Evolutionary conservation across 495 filamentous ascomycete species (phyloP).

Genomic region (Penicillium argentinense): DNA sequence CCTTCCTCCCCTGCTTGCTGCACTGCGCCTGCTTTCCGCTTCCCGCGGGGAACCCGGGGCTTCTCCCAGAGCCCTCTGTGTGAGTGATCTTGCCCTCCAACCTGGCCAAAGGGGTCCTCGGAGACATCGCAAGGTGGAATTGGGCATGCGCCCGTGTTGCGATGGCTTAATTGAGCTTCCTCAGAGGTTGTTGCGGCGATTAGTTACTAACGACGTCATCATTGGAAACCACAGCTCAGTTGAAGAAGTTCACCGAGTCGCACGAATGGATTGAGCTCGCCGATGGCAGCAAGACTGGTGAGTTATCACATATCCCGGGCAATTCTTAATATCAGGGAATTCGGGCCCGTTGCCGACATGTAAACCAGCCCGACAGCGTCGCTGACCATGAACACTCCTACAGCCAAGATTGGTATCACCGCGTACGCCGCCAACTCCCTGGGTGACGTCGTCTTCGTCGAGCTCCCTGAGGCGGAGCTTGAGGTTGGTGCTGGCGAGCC

Average conservation of each 20-base stretch:
- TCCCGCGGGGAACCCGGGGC: constrained; percentile 52
- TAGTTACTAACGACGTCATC: constrained; percentile 25
- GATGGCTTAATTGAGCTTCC: constrained; percentile 3
- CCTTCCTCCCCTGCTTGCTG: constrained; percentile 37
- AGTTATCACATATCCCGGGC: constrained; percentile 11
- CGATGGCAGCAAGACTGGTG: constrained; percentile 60
- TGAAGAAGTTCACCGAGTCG: constrained; percentile 93
- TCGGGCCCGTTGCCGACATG: background rate
- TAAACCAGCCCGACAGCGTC: background rate
- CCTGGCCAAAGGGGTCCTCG: constrained; percentile 4
- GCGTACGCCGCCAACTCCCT: constrained; percentile 85
- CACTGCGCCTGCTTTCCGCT: constrained; percentile 44
- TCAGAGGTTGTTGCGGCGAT: constrained; percentile 4
- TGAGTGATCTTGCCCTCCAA: constrained; percentile 29
- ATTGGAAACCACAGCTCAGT: constrained; percentile 35
- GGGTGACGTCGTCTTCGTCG: constrained; percentile 95
- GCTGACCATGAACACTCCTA: background rate
- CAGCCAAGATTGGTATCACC: constrained; percentile 84
- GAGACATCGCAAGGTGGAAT: background rate
- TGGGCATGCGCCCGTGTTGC: background rate
- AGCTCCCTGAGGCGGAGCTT: constrained; percentile 70
- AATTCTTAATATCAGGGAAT: background rate
- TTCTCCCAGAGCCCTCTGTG: constrained; percentile 50
- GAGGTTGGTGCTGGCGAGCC: constrained; percentile 69
- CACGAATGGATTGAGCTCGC: constrained; percentile 96